Percentiles rank a stretch among this genome's conserved stretches.
Evolutionary conservation across 139 green algal genomes (phyloP).

Genomic region (Gonium pectorale): DNA sequence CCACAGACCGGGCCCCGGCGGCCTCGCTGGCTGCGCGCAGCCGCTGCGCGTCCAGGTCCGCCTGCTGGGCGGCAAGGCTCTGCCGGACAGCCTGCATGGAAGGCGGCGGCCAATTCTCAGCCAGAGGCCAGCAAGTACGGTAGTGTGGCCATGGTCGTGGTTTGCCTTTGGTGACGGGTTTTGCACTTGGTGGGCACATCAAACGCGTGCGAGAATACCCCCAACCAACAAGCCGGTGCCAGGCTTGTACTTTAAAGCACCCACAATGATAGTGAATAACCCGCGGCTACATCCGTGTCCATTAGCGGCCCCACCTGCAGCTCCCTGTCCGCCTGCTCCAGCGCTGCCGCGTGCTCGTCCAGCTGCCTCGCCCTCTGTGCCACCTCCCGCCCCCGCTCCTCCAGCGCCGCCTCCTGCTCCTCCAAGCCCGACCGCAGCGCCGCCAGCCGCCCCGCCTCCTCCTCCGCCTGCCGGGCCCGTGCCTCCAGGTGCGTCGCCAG

Average conservation of each 20-base stretch:
- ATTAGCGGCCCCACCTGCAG: background rate
- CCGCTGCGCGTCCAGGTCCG: background rate
- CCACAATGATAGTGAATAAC: too few species aligned
- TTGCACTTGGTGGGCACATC: too few species aligned
- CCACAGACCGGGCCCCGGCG: background rate
- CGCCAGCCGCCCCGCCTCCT: background rate
- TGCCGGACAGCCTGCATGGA: background rate
- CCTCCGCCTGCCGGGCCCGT: background rate
- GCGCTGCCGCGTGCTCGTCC: background rate
- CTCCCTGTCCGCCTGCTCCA: background rate
- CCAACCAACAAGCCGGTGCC: too few species aligned
- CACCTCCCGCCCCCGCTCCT: background rate
- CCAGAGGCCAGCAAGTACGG: too few species aligned
- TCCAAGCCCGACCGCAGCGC: background rate
- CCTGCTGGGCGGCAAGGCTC: background rate
- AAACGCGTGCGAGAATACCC: too few species aligned
- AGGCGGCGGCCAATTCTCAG: too few species aligned
- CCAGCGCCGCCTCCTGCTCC: background rate
- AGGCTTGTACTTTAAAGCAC: too few species aligned
- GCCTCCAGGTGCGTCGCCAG: background rate
- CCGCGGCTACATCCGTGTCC: too few species aligned
- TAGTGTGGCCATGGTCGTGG: too few species aligned
- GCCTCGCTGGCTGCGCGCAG: background rate
- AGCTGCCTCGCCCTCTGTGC: background rate
- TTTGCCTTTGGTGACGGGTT: too few species aligned